Evolutionary conservation across 2,329 filamentous ascomycete genomes (phyloP).

Genomic region (Knoxdaviesia capensis): DNA sequence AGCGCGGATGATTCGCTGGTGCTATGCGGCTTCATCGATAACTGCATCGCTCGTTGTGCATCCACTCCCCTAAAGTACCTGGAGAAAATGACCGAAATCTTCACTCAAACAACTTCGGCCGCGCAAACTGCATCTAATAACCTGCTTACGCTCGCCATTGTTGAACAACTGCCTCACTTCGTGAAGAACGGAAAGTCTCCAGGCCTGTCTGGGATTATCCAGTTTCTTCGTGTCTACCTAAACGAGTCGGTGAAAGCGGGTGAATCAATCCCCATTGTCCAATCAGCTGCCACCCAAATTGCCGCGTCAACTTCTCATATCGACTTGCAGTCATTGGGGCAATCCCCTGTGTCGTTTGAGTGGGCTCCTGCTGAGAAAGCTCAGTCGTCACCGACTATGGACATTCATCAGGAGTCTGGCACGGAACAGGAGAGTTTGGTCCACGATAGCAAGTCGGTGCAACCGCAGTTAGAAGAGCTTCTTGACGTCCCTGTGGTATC

Average conservation of each 20-base stretch:
- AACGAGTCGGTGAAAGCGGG: too few species aligned
- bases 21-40: slow-evolving; percentile 59
- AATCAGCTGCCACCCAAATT: too few species aligned
- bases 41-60: slow-evolving; percentile 58
- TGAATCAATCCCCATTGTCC: too few species aligned
- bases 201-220: too few species aligned
- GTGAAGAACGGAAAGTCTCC: slow-evolving; percentile 19
- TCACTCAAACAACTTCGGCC: too few species aligned
- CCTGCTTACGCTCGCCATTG: slow-evolving; percentile 45
- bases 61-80: slow-evolving; percentile 68
- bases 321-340: too few species aligned
- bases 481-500: slow-evolving; percentile 26
- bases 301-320: too few species aligned
- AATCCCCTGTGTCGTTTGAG: too few species aligned
- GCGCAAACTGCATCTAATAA: slow-evolving; percentile 18
- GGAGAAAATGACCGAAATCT: slow-evolving; percentile 17
- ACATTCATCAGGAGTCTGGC: not conserved
- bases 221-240: too few species aligned
- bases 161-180: slow-evolving; percentile 61
- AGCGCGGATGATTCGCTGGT: slow-evolving; percentile 14
- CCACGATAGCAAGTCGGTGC: too few species aligned
- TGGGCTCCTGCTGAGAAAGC: too few species aligned
- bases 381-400: too few species aligned
- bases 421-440: not conserved
- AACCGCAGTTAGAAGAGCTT: slow-evolving; percentile 22